Base-by-base conservation (phyloP, 768 basidiomycete species). In the Tremella fuciformis region DNA sequence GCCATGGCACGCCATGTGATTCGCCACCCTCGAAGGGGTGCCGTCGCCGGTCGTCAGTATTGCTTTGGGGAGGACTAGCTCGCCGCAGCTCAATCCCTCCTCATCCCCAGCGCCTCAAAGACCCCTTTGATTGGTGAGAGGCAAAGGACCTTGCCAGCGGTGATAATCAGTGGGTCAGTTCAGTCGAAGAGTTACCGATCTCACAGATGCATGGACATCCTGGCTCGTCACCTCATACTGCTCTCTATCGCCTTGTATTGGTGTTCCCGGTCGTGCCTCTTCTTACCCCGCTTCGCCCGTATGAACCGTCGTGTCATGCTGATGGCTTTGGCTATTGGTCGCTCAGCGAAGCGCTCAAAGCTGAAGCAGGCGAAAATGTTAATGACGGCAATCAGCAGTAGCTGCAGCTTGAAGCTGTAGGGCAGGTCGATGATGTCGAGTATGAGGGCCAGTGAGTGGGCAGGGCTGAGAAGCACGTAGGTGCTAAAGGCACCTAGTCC, bases 221-320 rank as follows among this genome's bases (percentile, higher is more conserved):
- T 4, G 8, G 11, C 39, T 41, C 22, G 16, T 46, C 42, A 64
- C 51, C 63, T 41, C 61, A 61, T 65, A 26, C 62, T 66, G 18
- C 85, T 84, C 66, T 91, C 89, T 1, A 98, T 85, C 8, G 83
- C 80, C 78, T 92, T 93, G 82, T 98, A 98, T 50, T 82, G 49
- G 79, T 80, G 57, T 86, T 80, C 63, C 83, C 63, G 34, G 55
- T 53, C 15, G 65, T 72, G 13, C 56, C 53, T 51, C 59, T 55
- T 57, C 16, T 54, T 63, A 11, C 62, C 60, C 61, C 58, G 64
- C 59, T 64, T 41, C 22, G 73, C 56, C 16, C 76, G 53, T 38
- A 66, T 64, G 65, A 59, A 65, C 49, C 76, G 51, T 62, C 75
- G 75, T 13, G 65, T 51, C 18, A 65, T 63, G 13, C 71, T 70